A percentile compares a stretch with the other conserved stretches of the same genome.
phyloP scores from a whole-genome alignment of 345 rosid genomes.

The Clarkia xantiana region DNA sequence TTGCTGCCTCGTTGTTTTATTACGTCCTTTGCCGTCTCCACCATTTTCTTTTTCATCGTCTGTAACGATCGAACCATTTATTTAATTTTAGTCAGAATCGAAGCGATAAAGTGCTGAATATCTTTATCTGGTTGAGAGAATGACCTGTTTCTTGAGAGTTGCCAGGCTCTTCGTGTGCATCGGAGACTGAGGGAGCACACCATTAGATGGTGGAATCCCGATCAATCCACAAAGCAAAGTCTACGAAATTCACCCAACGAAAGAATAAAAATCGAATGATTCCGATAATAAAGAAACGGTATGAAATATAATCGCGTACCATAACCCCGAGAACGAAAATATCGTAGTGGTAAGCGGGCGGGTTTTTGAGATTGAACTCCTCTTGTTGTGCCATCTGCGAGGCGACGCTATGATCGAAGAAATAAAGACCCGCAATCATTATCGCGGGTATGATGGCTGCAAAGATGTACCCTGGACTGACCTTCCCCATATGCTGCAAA shows the following conservation, averaged over 20 bases:
- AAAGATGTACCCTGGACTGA: constrained; percentile 7
- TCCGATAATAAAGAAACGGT: background rate
- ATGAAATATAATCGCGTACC: background rate
- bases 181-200: constrained; percentile 34
- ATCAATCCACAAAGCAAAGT: constrained; percentile 27
- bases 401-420: constrained; percentile 18
- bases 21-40: constrained; percentile 19
- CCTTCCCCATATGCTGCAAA: constrained; percentile 16
- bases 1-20: constrained; percentile 13
- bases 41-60: constrained; percentile 23
- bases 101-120: background rate
- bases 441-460: constrained; percentile 13
- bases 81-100: background rate
- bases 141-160: constrained; percentile 23
- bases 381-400: constrained; percentile 19
- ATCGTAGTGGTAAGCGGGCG: constrained; percentile 15
- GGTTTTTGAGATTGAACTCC: constrained; percentile 17
- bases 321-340: constrained; percentile 11
- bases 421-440: constrained; percentile 17
- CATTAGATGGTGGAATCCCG: constrained; percentile 32
- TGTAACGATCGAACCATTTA: constrained; percentile 3
- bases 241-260: constrained; percentile 7
- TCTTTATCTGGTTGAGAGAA: background rate
- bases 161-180: constrained; percentile 30
- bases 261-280: background rate